A percentile compares a stretch with the other conserved stretches of the same genome.
These are phyloP conservation scores for Nitzschia sp. DNA, from an alignment of 108 stramenopile species.

Conservation along the genomic window DNA sequence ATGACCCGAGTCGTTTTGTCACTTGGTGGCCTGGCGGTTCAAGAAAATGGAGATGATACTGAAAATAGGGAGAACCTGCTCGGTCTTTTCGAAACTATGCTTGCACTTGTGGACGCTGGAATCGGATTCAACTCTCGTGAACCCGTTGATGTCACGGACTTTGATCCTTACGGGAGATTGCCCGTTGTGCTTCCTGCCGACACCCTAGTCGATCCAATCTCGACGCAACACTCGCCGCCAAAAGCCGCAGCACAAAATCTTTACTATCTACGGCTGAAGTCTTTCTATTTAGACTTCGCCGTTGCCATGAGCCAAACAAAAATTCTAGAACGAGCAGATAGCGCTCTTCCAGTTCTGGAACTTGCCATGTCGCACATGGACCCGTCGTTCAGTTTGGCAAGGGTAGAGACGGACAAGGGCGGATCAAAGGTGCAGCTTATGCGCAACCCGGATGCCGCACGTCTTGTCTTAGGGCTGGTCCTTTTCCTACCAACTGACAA, in stretches of 20 bases:
- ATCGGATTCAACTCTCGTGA: conserved; percentile 54
- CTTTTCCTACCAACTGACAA: conserved; percentile 56
- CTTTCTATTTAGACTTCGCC: conserved; percentile 82
- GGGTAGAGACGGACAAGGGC: conserved; percentile 36
- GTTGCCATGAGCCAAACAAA: conserved; percentile 61
- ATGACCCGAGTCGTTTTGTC: conserved; percentile 54
- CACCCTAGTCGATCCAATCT: conserved; percentile 45
- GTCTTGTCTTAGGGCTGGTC: conserved; percentile 76
- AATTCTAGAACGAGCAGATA: conserved; percentile 43
- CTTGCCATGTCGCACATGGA: conserved; percentile 74
- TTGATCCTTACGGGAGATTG: conserved; percentile 21
- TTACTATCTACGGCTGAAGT: conserved; percentile 55
- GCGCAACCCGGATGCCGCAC: conserved; percentile 79
- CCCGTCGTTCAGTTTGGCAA: conserved; percentile 45
- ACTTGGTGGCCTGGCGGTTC: conserved; percentile 42
- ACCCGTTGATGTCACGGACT: conserved; percentile 22
- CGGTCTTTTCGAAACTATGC: conserved; percentile 49
- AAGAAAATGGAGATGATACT: conserved; percentile 20
- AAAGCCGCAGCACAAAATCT: conserved; percentile 57
- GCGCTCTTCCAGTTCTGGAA: conserved; percentile 56
- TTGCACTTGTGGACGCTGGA: conserved; percentile 58
- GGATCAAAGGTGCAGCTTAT: conserved; percentile 38
- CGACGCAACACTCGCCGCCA: conserved; percentile 38
- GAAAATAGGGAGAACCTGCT: conserved; percentile 36
- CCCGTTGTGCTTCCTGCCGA: conserved; percentile 20